Conservation (phyloP, 2,329 filamentous ascomycete genomes). For the Phoma sp. region DNA sequence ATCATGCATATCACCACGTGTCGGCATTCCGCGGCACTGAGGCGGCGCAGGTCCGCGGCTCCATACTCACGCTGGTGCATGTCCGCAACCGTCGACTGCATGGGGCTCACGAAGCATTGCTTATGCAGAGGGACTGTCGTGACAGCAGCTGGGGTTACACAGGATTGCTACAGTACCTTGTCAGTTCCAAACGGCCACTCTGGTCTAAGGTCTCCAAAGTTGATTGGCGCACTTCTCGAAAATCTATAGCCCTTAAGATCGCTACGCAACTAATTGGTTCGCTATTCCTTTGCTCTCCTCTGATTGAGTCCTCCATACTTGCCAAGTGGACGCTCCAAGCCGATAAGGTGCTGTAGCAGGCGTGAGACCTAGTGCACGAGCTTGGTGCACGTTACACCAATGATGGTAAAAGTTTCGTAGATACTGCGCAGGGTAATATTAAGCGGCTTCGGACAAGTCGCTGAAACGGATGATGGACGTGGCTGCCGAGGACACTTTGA, state of each 20-base stretch:
- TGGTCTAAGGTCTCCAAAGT: too few species aligned
- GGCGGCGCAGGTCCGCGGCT: constrained; percentile 7
- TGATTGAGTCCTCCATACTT: too few species aligned
- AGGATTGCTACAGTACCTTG: neutral
- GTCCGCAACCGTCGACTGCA: constrained; percentile 6
- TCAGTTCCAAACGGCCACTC: too few species aligned
- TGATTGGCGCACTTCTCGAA: too few species aligned
- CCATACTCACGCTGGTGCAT: neutral
- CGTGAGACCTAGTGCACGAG: neutral
- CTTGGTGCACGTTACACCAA: constrained; percentile 8
- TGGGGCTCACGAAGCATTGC: neutral
- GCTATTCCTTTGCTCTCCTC: too few species aligned
- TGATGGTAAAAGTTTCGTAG: neutral
- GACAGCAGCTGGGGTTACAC: constrained; percentile 13
- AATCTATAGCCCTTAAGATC: too few species aligned
- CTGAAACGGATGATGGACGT: constrained; percentile 8
- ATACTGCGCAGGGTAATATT: neutral
- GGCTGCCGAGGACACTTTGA: neutral
- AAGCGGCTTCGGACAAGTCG: neutral
- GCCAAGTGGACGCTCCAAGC: too few species aligned
- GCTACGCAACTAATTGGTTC: too few species aligned
- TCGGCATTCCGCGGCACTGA: neutral
- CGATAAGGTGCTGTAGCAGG: neutral
- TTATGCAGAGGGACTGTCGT: neutral
- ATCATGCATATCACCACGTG: neutral